A percentile compares a stretch with the other conserved stretches of the same genome.
Evolutionary conservation across 495 filamentous ascomycete genomes (phyloP).

Genomic region (Trichoderma gamsii): DNA sequence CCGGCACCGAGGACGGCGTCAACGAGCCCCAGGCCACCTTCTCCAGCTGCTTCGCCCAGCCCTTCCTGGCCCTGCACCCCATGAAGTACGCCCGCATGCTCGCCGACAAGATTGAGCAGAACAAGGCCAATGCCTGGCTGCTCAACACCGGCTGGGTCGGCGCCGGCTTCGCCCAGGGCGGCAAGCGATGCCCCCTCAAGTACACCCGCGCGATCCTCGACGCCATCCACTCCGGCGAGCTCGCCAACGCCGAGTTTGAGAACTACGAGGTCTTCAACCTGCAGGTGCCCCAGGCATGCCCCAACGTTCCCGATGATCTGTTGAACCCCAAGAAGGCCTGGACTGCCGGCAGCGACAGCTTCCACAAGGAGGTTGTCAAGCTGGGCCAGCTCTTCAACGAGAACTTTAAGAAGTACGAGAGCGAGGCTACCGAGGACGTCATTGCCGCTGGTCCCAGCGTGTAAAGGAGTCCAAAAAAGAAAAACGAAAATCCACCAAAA

Average conservation of each 20-base stretch:
- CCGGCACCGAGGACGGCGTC: slow-evolving; percentile 93
- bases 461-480: slow-evolving; percentile 19
- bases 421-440: slow-evolving; percentile 79
- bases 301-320: slow-evolving; percentile 79
- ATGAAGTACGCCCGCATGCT: slow-evolving; percentile 99
- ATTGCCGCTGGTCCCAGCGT: slow-evolving; percentile 58
- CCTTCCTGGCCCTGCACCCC: slow-evolving; percentile 96
- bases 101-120: slow-evolving; percentile 90
- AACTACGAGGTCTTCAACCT: slow-evolving; percentile 96
- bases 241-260: slow-evolving; percentile 88
- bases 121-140: slow-evolving; percentile 96
- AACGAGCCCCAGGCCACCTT: slow-evolving; percentile 97
- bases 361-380: slow-evolving; percentile 82
- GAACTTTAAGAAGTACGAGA: slow-evolving; percentile 94
- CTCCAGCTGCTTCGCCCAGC: slow-evolving; percentile 98
- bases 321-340: slow-evolving; percentile 92
- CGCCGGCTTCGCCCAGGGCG: slow-evolving; percentile 86
- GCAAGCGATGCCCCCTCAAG: slow-evolving; percentile 97
- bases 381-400: slow-evolving; percentile 81
- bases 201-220: slow-evolving; percentile 98
- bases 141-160: slow-evolving; percentile 99
- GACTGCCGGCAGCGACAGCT: slow-evolving; percentile 70
- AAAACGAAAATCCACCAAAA: not conserved
- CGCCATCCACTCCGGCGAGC: slow-evolving; percentile 92
- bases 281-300: slow-evolving; percentile 77